A percentile compares a stretch with the other conserved stretches of the same genome.
Conservation (phyloP, 257 asterid species). For the Knoxia roxburghii region DNA sequence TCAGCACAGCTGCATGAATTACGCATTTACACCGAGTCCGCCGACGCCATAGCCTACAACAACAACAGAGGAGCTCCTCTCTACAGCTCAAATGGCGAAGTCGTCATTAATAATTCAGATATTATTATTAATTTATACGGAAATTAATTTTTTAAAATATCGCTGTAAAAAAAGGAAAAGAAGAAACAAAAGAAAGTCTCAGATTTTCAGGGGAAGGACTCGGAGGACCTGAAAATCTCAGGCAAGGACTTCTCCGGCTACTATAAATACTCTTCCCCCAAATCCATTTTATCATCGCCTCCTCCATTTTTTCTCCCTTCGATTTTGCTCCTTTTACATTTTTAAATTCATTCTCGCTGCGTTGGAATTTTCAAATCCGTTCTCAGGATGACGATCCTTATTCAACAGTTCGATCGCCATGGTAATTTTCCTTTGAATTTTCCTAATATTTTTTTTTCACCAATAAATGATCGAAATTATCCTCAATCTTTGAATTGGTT, state of each 20-base stretch:
- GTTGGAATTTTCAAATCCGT: neutral
- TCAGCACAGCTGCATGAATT: no score
- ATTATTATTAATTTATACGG: no score
- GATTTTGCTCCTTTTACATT: neutral
- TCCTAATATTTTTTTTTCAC: neutral
- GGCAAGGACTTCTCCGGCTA: slow-evolving; percentile 88
- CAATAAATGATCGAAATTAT: no score
- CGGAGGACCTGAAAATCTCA: slow-evolving; percentile 52
- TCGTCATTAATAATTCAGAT: no score
- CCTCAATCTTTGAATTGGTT: no score
- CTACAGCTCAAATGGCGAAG: no score
- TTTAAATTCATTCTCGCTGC: neutral
- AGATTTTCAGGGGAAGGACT: slow-evolving; percentile 71
- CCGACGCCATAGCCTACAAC: no score
- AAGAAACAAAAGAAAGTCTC: neutral
- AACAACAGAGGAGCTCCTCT: no score
- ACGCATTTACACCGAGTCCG: no score
- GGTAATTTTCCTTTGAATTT: slow-evolving; percentile 44
- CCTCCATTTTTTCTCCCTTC: neutral
- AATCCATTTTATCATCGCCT: slow-evolving; percentile 14
- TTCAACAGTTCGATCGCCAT: slow-evolving; percentile 38
- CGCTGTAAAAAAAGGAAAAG: slow-evolving; percentile 4
- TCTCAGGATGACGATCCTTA: slow-evolving; percentile 59
- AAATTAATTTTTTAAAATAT: slow-evolving; percentile 4
- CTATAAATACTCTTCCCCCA: slow-evolving; percentile 51